Evolutionary conservation across 768 basidiomycete species (phyloP).

Genomic region (Kondoa malvinella): DNA sequence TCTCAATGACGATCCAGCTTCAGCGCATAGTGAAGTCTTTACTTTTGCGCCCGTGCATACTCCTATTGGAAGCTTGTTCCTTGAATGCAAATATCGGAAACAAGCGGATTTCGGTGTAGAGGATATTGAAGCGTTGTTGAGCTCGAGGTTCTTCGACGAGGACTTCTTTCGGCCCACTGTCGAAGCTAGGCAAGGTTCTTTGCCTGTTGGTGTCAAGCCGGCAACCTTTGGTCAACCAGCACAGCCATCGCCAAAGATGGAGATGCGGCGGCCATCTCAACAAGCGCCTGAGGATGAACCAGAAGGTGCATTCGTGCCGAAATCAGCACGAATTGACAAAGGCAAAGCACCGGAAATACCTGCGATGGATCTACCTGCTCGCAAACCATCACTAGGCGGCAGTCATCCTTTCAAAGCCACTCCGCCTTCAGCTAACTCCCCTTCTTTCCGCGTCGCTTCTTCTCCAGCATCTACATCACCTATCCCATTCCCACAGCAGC

Average conservation of each 20-base stretch:
- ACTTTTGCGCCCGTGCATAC: slow-evolving; percentile 18
- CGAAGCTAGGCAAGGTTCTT: background rate
- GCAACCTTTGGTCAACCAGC: slow-evolving; percentile 22
- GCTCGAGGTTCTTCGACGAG: slow-evolving; percentile 27
- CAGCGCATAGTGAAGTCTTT: slow-evolving; percentile 6
- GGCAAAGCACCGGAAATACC: background rate
- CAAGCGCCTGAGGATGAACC: background rate
- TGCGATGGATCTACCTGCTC: background rate
- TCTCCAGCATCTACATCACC: background rate
- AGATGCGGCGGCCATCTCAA: background rate
- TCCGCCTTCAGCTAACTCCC: background rate
- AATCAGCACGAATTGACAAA: background rate
- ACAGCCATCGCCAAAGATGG: background rate
- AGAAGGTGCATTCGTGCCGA: background rate
- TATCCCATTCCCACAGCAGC: background rate
- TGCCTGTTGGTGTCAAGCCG: no score
- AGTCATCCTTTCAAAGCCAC: slow-evolving; percentile 15
- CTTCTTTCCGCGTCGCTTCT: background rate
- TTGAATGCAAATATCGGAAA: slow-evolving; percentile 21
- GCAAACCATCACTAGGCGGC: slow-evolving; percentile 9
- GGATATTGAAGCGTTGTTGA: slow-evolving; percentile 26
- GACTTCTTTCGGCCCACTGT: slow-evolving; percentile 27
- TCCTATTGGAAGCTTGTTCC: slow-evolving; percentile 20
- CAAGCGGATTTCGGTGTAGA: slow-evolving; percentile 25
- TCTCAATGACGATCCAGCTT: slow-evolving; percentile 6